Evolutionary conservation across 805 yeast species (phyloP), one percentile per base, ranked within the genome.

Genomic region (Candida berthetii): DNA sequence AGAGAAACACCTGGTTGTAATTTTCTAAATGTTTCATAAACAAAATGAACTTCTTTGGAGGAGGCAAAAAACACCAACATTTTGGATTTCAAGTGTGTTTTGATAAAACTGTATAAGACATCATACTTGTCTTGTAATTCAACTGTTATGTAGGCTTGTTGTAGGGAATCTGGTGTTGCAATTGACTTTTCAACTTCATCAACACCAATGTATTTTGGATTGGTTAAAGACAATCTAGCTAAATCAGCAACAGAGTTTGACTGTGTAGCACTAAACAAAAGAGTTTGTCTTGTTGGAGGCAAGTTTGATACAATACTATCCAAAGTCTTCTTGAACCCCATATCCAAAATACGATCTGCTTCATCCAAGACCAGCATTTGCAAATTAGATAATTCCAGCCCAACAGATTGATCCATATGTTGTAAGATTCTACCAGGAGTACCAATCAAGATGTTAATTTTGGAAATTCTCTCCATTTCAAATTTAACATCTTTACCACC

Each of bases 401-500:
- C 41, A 64, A 64, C 88, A 14, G 71, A 63, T 7, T 84, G 73
- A 16, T 78, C 70, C 40, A 91, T 59, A 54, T 93, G 83, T 44
- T 93, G 97, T 18, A 83, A 60, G 22, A 86, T 56, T 55, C 98
- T 74, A 7, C 99, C 99, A 0, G 98, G 98, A 0, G 98, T 93
- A 2, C 95, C 97, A 15, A 91, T 78, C 19, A 93, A 52, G 27
- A 93, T 79, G 37, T 85, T 90, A 1, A 96, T 89, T 49, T 69
- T 71, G 1, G 68, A 57, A 52, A 83, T 86, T n/a, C 60, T 54
- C 37, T 79, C 80, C 40, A 85, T 58, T 60, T 93, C 98, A 44
- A 82, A 90, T 50, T 89, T 71, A 1, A 83, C 81, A 20, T 78
- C 68, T 10, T 74, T 72, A 39, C 79, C 62, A 20, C 86, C 79